Evolutionary conservation across 2,329 filamentous ascomycete species (phyloP).

Genomic region (Cercospora zeina): DNA sequence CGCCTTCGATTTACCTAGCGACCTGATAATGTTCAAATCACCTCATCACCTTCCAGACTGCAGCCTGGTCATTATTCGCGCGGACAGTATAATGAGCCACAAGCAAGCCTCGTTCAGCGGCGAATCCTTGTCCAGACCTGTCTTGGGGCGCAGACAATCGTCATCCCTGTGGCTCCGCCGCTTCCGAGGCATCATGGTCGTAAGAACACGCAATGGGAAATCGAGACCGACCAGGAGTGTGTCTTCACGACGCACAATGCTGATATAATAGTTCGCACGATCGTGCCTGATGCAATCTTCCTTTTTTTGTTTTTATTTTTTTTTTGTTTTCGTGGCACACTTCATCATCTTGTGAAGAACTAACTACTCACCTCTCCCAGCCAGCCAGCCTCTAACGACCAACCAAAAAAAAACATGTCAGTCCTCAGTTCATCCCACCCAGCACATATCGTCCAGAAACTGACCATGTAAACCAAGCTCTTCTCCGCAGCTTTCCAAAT

Average conservation of each 20-base stretch:
- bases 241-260: background rate
- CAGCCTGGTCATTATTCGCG: background rate
- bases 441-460: background rate
- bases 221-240: background rate
- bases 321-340: background rate
- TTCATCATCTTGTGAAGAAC: background rate
- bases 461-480: background rate
- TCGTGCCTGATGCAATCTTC: no score
- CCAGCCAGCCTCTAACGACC: no score
- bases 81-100: background rate
- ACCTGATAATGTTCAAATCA: background rate
- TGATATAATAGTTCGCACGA: background rate
- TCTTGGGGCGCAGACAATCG: constrained; percentile 1
- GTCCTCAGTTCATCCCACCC: background rate
- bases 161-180: constrained; percentile 1
- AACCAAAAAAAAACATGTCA: no score
- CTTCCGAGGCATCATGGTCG: background rate
- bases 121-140: constrained; percentile 2
- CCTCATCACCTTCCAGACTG: background rate
- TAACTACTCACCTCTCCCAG: background rate
- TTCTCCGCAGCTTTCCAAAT: background rate
- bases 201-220: background rate
- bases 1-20: background rate
- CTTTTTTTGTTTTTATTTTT: no score
- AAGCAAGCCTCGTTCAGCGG: constrained; percentile 7